Evolutionary conservation across 306 rosid species (phyloP), one percentile per base, ranked within the genome.

Genomic region (Vigna angularis): DNA sequence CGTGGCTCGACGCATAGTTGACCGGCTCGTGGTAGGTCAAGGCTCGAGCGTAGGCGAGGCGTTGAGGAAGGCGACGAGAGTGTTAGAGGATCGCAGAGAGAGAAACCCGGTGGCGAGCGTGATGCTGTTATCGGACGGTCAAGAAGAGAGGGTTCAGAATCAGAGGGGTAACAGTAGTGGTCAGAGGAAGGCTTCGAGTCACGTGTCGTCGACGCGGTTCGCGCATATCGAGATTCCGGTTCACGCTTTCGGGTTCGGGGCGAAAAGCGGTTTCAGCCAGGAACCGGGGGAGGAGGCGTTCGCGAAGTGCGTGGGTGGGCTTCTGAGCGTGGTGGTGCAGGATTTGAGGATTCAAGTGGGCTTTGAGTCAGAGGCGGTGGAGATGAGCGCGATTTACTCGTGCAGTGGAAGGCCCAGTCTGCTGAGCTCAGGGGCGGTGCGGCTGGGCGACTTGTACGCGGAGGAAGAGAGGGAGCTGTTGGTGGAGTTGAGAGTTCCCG

Each of bases 171-270:
- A 28, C 6, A 42, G 49, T 10, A 53, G 28, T 3, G 71, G 71
- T 82, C 96, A 72, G n/a, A 82, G 92, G 10, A 91, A 83, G 55
- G 0, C 59, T 0, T 20, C 83, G 0, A 44, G 76, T 83, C 87
- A 89, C 81, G 81, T 38, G 66, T 88, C 94, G 0, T 85, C 96
- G 0, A 91, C 93, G 32, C 89, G 98, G 12, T 93, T 89, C 55
- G 90, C 96, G 0, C 98, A 89, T 64, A 88, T 93, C 15, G 98
- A 90, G 85, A 91, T 93, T 42, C 98, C 96, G 80, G 93, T 93
- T 76, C 93, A 89, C 49, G 79, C 91, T 0, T 90, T 83, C 34
- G 97, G 96, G 28, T 90, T 90, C 4, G 93, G 96, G 1, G 63
- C 76, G 7, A 85, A 87, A 22, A 85, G 84, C 73, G 86, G 89